These are phyloP conservation scores for Suillus paluster DNA, from an alignment of 768 basidiomycete species.

Conservation along the genomic window DNA sequence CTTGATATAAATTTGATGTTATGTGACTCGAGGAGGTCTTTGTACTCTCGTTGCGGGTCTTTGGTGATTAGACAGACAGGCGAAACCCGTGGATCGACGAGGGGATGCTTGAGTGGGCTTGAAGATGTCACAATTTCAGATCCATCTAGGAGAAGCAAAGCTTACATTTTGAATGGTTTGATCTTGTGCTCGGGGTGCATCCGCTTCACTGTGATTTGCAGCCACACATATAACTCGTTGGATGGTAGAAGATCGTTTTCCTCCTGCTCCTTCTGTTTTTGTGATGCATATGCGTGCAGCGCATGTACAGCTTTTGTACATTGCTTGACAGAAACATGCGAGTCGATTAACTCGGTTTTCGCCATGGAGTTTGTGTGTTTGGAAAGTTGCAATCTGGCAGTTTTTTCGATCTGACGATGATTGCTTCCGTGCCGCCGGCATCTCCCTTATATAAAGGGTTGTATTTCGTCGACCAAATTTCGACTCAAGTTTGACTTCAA, in stretches of 20 bases:
- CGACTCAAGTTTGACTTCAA: background rate
- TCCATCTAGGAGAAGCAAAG: conserved; percentile 18
- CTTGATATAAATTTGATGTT: conserved; percentile 89
- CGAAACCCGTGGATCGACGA: conserved; percentile 82
- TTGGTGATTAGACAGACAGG: conserved; percentile 92
- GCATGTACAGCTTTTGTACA: conserved; percentile 80
- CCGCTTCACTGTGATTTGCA: conserved; percentile 85
- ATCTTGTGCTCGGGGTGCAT: conserved; percentile 75
- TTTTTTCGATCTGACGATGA: background rate
- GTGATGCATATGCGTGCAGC: conserved; percentile 70
- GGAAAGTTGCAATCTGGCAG: background rate
- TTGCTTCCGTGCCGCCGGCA: background rate
- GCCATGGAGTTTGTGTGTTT: conserved; percentile 40
- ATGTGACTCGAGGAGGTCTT: conserved; percentile 81
- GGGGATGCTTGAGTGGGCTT: conserved; percentile 78
- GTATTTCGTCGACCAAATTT: too few relatives aligned
- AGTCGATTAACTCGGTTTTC: conserved; percentile 64
- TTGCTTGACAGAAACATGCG: conserved; percentile 70
- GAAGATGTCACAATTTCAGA: conserved; percentile 15
- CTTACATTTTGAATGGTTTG: conserved; percentile 86
- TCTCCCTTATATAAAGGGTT: background rate
- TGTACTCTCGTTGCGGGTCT: conserved; percentile 95
- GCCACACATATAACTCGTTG: conserved; percentile 88
- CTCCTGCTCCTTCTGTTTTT: conserved; percentile 64
- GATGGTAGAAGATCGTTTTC: conserved; percentile 76